phyloP scores from a whole-genome alignment of 1,284 basidiomycete species.

The Cryptococcus amylolentus region DNA sequence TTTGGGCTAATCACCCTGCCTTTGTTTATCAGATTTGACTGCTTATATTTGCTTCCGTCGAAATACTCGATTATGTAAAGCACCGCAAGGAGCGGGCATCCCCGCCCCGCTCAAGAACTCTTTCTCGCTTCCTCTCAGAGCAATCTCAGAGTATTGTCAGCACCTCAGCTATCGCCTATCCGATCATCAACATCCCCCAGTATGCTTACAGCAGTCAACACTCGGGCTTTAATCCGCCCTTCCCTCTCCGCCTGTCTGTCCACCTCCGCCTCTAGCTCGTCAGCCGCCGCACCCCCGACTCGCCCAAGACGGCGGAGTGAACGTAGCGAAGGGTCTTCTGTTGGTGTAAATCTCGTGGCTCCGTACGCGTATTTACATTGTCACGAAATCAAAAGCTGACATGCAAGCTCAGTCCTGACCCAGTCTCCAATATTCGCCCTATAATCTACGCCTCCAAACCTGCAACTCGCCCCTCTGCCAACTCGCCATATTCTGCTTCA shows the following conservation, averaged over 20 bases:
- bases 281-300: constrained; percentile 1
- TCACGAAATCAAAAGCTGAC: background rate
- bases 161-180: no score
- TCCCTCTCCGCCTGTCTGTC: background rate
- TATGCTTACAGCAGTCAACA: no score
- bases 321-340: constrained; percentile 7
- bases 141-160: no score
- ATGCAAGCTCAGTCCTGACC: constrained; percentile 36
- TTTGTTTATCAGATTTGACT: no score
- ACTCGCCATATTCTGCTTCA: constrained; percentile 39
- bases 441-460: constrained; percentile 41
- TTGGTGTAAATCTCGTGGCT: constrained; percentile 40
- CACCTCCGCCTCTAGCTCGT: background rate
- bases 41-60: no score
- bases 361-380: constrained; percentile 31
- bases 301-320: constrained; percentile 5
- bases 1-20: no score
- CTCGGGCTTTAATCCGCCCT: no score
- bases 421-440: constrained; percentile 44
- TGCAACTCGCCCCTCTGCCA: constrained; percentile 23
- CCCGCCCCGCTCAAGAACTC: no score
- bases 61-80: no score
- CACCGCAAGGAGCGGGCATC: no score
- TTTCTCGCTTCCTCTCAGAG: no score
- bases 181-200: no score